phyloP scores from a whole-genome alignment of 2,329 filamentous ascomycete species.

The Tolypocladium nubicola region DNA sequence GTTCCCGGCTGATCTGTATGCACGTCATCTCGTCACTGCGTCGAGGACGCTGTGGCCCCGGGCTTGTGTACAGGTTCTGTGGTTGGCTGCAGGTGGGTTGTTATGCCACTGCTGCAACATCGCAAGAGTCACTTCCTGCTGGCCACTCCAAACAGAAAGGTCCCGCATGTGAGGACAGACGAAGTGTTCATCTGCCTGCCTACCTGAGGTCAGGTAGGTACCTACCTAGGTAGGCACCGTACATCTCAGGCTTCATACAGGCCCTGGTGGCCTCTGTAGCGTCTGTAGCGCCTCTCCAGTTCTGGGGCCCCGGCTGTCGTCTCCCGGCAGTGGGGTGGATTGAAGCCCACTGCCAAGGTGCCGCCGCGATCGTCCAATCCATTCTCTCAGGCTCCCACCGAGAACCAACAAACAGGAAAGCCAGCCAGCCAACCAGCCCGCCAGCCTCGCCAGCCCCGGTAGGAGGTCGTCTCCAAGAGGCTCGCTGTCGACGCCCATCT shows the following conservation, averaged over 20 bases:
- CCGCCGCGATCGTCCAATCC: too few relatives aligned
- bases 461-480: not conserved
- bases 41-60: not conserved
- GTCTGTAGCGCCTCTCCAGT: not conserved
- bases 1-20: not conserved
- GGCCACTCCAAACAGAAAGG: not conserved
- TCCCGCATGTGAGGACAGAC: not conserved
- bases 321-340: too few relatives aligned
- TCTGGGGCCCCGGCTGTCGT: not conserved
- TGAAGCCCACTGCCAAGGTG: too few relatives aligned
- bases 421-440: not conserved
- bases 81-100: not conserved
- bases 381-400: too few relatives aligned
- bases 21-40: not conserved
- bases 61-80: not conserved
- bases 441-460: not conserved
- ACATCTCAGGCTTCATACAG: too few relatives aligned
- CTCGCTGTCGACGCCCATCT: not conserved
- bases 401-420: not conserved
- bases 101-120: not conserved
- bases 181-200: not conserved
- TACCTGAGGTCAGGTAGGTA: too few relatives aligned
- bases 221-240: too few relatives aligned
- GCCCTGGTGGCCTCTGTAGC: not conserved
- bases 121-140: not conserved